phyloP scores from a whole-genome alignment of 192 early-diverging fungal species.

The Rhizophagus sp. region DNA sequence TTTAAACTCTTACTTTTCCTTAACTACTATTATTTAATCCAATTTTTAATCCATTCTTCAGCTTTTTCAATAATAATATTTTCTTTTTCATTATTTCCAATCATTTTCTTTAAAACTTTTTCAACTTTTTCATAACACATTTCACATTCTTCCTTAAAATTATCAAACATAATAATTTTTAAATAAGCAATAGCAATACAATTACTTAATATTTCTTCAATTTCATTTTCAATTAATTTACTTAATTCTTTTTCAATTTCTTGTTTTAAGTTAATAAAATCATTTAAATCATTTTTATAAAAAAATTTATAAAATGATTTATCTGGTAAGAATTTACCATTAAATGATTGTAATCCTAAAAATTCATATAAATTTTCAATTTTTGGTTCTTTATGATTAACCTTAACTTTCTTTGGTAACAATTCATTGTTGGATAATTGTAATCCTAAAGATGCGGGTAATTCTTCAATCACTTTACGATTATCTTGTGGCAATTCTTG shows the following conservation, averaged over 20 bases:
- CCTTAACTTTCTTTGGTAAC: no score
- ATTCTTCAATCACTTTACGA: no score
- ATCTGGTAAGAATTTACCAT: neutral
- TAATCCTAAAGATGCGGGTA: no score
- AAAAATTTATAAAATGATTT: neutral
- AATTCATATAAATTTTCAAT: conserved; percentile 11
- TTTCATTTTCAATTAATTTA: neutral
- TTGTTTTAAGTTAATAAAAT: neutral
- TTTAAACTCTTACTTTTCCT: no score
- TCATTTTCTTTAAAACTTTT: neutral
- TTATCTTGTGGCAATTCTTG: no score
- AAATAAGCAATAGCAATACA: neutral
- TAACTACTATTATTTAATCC: no score
- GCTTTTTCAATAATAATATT: no score
- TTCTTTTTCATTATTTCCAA: no score
- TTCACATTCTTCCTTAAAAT: conserved; percentile 16
- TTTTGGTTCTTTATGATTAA: neutral
- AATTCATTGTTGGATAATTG: no score
- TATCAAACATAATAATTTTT: conserved; percentile 8
- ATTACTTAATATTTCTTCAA: neutral
- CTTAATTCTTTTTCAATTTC: no score
- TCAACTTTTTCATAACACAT: conserved; percentile 18
- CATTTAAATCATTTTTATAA: neutral
- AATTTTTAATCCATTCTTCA: no score
- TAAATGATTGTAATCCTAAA: conserved; percentile 14